Conservation (phyloP, 257 asterid genomes). For the Nicotiana attenuata region DNA sequence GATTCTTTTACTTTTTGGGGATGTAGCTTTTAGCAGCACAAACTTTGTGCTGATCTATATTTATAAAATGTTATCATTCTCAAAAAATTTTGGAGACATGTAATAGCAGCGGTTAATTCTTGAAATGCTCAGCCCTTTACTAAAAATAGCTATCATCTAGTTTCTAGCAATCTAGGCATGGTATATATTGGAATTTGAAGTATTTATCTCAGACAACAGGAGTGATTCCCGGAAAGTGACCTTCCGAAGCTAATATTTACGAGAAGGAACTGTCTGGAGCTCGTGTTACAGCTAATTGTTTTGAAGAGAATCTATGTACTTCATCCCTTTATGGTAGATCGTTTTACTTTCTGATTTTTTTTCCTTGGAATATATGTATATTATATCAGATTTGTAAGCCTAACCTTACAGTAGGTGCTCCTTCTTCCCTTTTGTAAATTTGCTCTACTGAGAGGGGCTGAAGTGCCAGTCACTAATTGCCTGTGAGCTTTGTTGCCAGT, state of each 20-base stretch:
- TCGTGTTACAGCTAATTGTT: background rate
- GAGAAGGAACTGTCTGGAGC: background rate
- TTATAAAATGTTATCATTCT: too few relatives aligned
- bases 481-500: conserved; percentile 44
- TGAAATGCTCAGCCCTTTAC: background rate
- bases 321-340: background rate
- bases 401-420: background rate
- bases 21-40: too few relatives aligned
- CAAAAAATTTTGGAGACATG: background rate
- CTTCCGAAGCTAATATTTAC: background rate
- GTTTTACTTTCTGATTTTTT: background rate
- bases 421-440: background rate
- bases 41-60: too few relatives aligned
- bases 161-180: background rate
- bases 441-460: background rate
- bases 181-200: background rate
- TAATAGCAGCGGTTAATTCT: background rate
- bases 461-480: conserved; percentile 16
- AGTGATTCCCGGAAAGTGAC: background rate
- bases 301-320: background rate
- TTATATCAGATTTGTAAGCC: background rate
- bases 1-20: too few relatives aligned
- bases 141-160: background rate
- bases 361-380: background rate
- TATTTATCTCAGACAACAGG: background rate